These are phyloP conservation scores for Nyctanthes arbortristis DNA, from an alignment of 257 asterid species.

Conservation along the genomic window DNA sequence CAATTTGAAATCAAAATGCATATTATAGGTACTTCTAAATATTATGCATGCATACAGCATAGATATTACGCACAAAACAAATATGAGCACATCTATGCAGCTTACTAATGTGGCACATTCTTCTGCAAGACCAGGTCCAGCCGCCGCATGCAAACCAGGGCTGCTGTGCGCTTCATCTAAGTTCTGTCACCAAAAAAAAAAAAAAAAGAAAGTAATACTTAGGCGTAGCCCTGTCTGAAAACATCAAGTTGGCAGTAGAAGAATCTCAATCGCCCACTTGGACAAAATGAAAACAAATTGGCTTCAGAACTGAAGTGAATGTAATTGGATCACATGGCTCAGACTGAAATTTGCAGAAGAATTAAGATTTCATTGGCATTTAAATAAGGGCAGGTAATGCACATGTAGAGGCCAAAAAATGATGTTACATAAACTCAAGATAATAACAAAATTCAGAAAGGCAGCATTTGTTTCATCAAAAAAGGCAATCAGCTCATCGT, in stretches of 20 bases:
- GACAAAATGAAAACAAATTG: constrained; percentile 8
- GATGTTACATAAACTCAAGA: background rate
- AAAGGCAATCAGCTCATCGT: background rate
- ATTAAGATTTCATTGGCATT: background rate
- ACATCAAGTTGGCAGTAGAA: constrained; percentile 1
- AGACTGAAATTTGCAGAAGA: constrained; percentile 1
- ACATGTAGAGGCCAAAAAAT: background rate
- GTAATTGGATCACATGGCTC: constrained; percentile 3
- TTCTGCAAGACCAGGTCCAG: constrained; percentile 97
- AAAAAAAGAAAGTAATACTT: constrained; percentile 22
- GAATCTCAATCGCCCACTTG: constrained; percentile 4
- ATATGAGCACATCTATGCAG: background rate
- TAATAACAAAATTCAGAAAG: background rate
- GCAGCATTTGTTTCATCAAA: background rate
- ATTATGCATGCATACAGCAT: background rate
- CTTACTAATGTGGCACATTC: constrained; percentile 55
- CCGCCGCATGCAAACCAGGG: constrained; percentile 97
- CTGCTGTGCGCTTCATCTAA: constrained; percentile 98
- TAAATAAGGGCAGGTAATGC: background rate
- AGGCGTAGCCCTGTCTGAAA: constrained; percentile 15
- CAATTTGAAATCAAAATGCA: background rate
- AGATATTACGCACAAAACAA: background rate
- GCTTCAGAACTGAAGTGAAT: constrained; percentile 11
- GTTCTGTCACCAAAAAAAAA: constrained; percentile 74
- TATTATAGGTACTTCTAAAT: background rate